Evolutionary conservation across 139 green algal genomes (phyloP), one percentile per base, ranked within the genome.

Genomic region (Micromonas commoda): DNA sequence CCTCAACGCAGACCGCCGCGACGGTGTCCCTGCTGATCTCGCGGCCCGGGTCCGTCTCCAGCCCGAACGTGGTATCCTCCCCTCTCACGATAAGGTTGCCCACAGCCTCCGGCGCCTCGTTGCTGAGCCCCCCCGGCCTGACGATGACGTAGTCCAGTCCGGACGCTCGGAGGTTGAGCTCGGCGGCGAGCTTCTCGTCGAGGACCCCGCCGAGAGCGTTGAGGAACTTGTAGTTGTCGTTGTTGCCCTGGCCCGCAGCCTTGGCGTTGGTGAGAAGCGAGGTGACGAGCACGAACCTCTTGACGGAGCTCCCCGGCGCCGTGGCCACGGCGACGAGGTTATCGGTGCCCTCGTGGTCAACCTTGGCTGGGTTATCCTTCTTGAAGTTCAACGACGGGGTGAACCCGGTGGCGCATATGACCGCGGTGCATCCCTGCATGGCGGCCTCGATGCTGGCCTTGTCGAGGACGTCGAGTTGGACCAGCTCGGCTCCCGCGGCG

Each of bases 111-210:
- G 64, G 13, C 29, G 72, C 61, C 52, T 78, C 72, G 24, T 73
- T 73, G 45, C 61, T 52, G 13, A 78, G 19, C 32, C 72, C 72
- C 16, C 72, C 74, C 38, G 74, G 61, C 24, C 74, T 38, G 24
- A 80, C 60, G n/a, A 80, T 54, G 60, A 63, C 79, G 74, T 80
- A 80, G 5, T 37, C 23, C n/a, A 77, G 6, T 24, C 71, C 71
- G 28, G 71, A 77, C 23, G 34, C 37, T 21, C 71, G 71, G 4
- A 77, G 71, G 51, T 77, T 35, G 6, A 66, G 34, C 71, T 77
- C 71, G 3, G 57, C 73, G n/a, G 35, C 60, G 51, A 66, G 57
- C 73, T 80, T 80, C 73, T 71, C 57, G 37, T 72, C 57, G 6
- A 80, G 73, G 45, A 80, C 73, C 39, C 37, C 35, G 24, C 73